These are phyloP conservation scores for Daldinia loculata DNA, from an alignment of 495 filamentous ascomycete species.

Conservation along the genomic window DNA sequence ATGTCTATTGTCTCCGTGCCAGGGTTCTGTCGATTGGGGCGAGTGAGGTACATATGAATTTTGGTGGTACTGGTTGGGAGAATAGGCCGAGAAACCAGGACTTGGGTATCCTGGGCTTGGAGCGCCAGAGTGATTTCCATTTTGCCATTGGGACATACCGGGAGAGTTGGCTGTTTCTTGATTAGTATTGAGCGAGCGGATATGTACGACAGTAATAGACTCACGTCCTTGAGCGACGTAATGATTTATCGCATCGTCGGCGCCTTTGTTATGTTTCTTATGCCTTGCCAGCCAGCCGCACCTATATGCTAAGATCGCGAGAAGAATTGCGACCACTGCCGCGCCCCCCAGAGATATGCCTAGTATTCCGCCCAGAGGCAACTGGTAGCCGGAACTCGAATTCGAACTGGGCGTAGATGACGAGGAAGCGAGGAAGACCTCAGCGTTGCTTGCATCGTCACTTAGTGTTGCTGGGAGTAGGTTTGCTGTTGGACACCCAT, in stretches of 20 bases:
- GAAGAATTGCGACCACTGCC: conserved; percentile 27
- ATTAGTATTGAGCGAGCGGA: conserved; percentile 4
- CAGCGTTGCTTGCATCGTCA: conserved; percentile 12
- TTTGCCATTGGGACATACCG: conserved; percentile 17
- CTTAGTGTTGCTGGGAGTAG: conserved; percentile 36
- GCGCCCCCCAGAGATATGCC: conserved; percentile 35
- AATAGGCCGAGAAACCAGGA: conserved; percentile 24
- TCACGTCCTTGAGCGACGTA: conserved; percentile 12
- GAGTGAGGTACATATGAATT: conserved; percentile 1
- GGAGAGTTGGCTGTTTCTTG: conserved; percentile 20
- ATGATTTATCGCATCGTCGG: conserved; percentile 4
- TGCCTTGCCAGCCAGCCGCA: conserved; percentile 32
- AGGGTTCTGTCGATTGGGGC: conserved; percentile 14
- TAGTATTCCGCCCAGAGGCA: conserved; percentile 31
- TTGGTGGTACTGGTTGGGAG: conserved; percentile 18
- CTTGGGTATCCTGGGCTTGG: conserved; percentile 16
- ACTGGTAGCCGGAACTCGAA: conserved; percentile 4
- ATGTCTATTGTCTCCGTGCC: conserved; percentile 22
- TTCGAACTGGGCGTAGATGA: conserved; percentile 20
- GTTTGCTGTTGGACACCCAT: conserved; percentile 37
- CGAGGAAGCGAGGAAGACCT: conserved; percentile 24
- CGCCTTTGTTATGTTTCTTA: conserved; percentile 22
- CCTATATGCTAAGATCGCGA: conserved; percentile 31
- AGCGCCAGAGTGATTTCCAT: conserved; percentile 6
- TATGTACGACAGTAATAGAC: not conserved